Evolutionary conservation across 116 monocot genomes (phyloP), one percentile per base, ranked within the genome.

Genomic region (Dioscorea cayenensis): DNA sequence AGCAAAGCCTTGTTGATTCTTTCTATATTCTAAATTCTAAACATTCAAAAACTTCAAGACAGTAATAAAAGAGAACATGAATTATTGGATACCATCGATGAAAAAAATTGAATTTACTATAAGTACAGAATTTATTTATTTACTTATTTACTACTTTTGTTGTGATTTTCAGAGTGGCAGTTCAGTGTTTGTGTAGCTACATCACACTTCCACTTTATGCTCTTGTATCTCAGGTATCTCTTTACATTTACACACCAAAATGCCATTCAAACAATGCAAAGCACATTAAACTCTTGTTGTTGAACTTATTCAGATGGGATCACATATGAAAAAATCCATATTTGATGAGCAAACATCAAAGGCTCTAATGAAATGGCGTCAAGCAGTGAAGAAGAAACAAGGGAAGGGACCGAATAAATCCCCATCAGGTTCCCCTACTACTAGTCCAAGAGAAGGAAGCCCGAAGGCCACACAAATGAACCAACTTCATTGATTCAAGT

Each of bases 151-250:
- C 7, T 28, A 22, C 22, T 68, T 38, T 12, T 14, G 19, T 66
- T 38, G 6, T 19, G 35, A n/a, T 74, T 76, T 68, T 4, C 84
- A 95, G 92, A 29, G 67, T 88, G 11, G 80, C 65, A 10, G 86
- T 88, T 65, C 92, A 96, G 65, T 67, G 86, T 70, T 66, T 96
- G 22, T 96, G 92, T 76, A 96, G 92, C 77, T 96, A 96, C 65
- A 84, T 92, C 48, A 96, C 92, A 18, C 90, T 96, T 68, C 96
- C 96, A 22, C 96, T 92, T 55, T 95, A 95, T 70, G 95, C 95
- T 32, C 87, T 95, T 66, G 84, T 90, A 25, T 86, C 86, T 49
- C 84, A 86, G 84, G 83, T 89, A 79, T 18, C 16, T 32, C 68
- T 55, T 18, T 0, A 2, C 55, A 55, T 16, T 16, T 5, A 55